Evolutionary conservation across 805 yeast species (phyloP).

Genomic region (Metschnikowia reukaufii): DNA sequence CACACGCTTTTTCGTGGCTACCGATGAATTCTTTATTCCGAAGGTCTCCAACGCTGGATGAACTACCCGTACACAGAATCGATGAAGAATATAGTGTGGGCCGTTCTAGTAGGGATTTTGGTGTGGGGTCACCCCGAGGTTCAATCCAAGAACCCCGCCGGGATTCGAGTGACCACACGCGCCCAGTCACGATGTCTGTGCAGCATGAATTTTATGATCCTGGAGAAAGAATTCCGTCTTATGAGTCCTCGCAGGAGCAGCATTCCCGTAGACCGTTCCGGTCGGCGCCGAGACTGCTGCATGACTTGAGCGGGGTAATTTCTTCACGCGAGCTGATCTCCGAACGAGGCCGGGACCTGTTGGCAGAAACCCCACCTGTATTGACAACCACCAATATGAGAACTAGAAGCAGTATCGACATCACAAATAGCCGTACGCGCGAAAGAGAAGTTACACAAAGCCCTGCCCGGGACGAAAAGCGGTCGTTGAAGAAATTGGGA

Average conservation of each 20-base stretch:
- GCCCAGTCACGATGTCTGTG: conserved; percentile 16
- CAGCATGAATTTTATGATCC: conserved; percentile 25
- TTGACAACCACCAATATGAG: conserved; percentile 15
- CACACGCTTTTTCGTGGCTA: background rate
- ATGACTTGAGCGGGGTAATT: conserved; percentile 3
- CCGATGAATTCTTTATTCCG: conserved; percentile 5
- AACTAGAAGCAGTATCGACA: conserved; percentile 2
- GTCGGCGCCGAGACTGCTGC: conserved; percentile 6
- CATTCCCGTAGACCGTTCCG: conserved; percentile 15
- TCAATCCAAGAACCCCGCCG: conserved; percentile 5
- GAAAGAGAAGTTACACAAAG: conserved; percentile 15
- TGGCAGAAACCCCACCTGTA: conserved; percentile 12
- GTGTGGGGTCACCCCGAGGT: conserved; percentile 2
- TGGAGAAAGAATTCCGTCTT: conserved; percentile 40
- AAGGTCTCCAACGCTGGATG: conserved; percentile 2
- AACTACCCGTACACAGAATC: conserved; percentile 14
- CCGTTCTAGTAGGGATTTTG: conserved; percentile 6
- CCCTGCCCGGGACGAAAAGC: conserved; percentile 20
- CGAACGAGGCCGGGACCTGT: conserved; percentile 6
- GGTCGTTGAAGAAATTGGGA: conserved; percentile 55
- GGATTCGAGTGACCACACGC: background rate
- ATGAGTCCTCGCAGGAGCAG: conserved; percentile 41
- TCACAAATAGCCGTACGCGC: conserved; percentile 2
- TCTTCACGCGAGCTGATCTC: background rate
- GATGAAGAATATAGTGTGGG: conserved; percentile 14